Base-by-base conservation (phyloP, 495 filamentous ascomycete genomes). In the Schizothecium vesticola region DNA sequence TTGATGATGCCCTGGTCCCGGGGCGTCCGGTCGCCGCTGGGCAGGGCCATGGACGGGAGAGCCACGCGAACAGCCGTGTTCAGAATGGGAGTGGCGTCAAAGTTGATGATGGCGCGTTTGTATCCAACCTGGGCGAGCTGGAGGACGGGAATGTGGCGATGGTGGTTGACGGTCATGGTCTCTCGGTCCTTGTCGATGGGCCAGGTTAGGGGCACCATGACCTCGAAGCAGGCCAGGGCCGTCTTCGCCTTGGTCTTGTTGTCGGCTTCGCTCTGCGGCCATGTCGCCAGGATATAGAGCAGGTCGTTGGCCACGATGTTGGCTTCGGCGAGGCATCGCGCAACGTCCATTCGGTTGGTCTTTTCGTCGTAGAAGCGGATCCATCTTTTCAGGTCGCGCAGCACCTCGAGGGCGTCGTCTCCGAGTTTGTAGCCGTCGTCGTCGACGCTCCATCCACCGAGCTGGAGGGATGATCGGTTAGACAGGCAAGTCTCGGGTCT, bases 191-290 rank as follows among this genome's bases (percentile, higher is more conserved):
- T 88, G 70, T 97, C 92, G 67, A 95, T 82, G 11, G 94, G 94
- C 94, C 94, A 98, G 28, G 95, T 99, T 72, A 99, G 82, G 29
- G 94, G 94, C 2, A 97, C 93, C 70, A 99, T 87, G 61, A 99
- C 82, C 76, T 98, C 94, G 79, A 97, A 82, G 76, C 92, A 97
- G 63, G 92, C 91, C 70, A 97, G 79, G 23, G 92, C 90, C 29
- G 81, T 76, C 36, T 77, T 73, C 67, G 95, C 85, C 76, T 91
- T 91, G 63, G 87, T 91, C 79, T 90, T 91, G 74, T 89, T 82
- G 69, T 87, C 88, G 79, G 88, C 88, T 28, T 89, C 88, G 70
- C 86, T 87, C 55, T 85, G 86, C 63, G 89, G 86, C 92, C 93
- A 97, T 43, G 84, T 71, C 1, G 92, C 89, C 58, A 99, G 83